These are phyloP conservation scores for Chaetomium fimeti DNA, from an alignment of 495 filamentous ascomycete genomes.

Conservation along the genomic window DNA sequence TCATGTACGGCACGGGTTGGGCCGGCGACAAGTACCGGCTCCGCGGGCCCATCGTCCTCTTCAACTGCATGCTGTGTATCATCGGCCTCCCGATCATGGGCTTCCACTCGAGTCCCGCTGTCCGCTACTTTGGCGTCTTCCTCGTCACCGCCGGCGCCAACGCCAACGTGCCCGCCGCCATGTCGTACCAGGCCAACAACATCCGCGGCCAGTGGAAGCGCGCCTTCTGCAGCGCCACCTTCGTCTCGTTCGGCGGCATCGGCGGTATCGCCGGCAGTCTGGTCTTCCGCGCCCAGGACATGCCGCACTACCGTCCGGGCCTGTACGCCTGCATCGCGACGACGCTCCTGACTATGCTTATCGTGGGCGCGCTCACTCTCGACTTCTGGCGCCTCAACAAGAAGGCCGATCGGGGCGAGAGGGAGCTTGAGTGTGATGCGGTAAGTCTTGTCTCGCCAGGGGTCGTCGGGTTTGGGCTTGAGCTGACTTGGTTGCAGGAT, in stretches of 20 bases:
- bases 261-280: conserved; percentile 60
- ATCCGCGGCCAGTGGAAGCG: conserved; percentile 68
- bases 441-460: conserved; percentile 31
- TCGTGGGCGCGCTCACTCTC: conserved; percentile 38
- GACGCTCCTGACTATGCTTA: conserved; percentile 37
- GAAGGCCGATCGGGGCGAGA: conserved; percentile 47
- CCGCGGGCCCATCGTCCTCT: conserved; percentile 57
- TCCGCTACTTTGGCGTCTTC: conserved; percentile 65
- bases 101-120: conserved; percentile 49
- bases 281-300: conserved; percentile 52
- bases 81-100: conserved; percentile 54
- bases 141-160: conserved; percentile 59
- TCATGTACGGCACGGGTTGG: conserved; percentile 56
- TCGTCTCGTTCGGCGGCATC: conserved; percentile 59
- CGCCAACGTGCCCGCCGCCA: conserved; percentile 56
- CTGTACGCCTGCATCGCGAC: conserved; percentile 48
- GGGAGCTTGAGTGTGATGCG: conserved; percentile 43
- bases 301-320: conserved; percentile 43
- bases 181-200: conserved; percentile 69
- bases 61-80: conserved; percentile 51
- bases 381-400: conserved; percentile 39
- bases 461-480: conserved; percentile 14
- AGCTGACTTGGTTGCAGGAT: conserved; percentile 36
- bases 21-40: conserved; percentile 56
- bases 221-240: conserved; percentile 58